Evolutionary conservation across 78 protist species (phyloP).

Genomic region (Capsaspora owczarzaki): DNA sequence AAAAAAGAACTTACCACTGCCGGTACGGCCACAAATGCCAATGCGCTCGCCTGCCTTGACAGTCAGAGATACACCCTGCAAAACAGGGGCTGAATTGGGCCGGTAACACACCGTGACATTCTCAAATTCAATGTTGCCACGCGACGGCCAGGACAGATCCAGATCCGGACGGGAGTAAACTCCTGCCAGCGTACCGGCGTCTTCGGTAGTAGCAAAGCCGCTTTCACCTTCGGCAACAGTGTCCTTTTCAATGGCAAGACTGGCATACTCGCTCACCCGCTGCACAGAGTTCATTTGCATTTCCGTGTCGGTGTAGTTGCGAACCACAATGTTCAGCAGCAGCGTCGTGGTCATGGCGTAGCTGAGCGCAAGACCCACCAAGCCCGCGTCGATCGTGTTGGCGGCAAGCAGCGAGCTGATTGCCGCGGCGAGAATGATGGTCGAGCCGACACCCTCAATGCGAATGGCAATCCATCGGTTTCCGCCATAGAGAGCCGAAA

Average conservation of each 20-base stretch:
- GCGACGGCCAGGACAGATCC: too few relatives aligned
- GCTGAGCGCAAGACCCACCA: constrained; percentile 54
- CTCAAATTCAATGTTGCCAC: constrained; percentile 37
- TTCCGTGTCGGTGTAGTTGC: constrained; percentile 42
- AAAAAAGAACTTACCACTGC: constrained; percentile 1
- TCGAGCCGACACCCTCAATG: constrained; percentile 38
- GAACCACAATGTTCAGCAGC: constrained; percentile 34
- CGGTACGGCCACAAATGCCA: constrained; percentile 69
- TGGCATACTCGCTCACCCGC: constrained; percentile 43
- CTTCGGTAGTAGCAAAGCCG: too few relatives aligned
- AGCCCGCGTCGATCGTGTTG: constrained; percentile 30
- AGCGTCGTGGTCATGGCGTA: constrained; percentile 41
- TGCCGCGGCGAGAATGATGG: constrained; percentile 29
- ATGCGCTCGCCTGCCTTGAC: constrained; percentile 44
- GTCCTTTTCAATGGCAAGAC: constrained; percentile 11
- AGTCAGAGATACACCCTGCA: background rate
- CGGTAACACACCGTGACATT: constrained; percentile 47
- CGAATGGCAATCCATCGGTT: constrained; percentile 69
- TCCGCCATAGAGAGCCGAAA: background rate
- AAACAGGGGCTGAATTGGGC: constrained; percentile 11
- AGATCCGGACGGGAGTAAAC: too few relatives aligned
- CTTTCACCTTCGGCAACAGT: too few relatives aligned
- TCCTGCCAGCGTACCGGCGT: too few relatives aligned
- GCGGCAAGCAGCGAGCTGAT: constrained; percentile 9
- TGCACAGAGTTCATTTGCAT: constrained; percentile 61